These are phyloP conservation scores for Candida sphagnicola DNA, from an alignment of 805 yeast species.

Conservation along the genomic window DNA sequence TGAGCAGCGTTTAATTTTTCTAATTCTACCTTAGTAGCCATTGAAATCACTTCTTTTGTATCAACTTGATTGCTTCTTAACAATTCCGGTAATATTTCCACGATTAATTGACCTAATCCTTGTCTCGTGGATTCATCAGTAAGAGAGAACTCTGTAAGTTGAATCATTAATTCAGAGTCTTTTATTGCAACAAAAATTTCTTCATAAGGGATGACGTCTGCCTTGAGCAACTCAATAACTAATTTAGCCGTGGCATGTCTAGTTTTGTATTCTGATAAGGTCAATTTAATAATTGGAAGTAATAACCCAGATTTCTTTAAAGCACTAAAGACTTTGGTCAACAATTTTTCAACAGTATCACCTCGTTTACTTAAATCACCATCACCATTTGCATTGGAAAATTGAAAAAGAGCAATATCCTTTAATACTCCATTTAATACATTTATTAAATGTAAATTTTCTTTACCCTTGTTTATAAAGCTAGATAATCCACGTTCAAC, in stretches of 20 bases:
- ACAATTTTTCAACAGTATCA: constrained; percentile 15
- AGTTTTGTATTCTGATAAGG: constrained; percentile 26
- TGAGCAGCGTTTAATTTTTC: background rate
- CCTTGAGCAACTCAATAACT: constrained; percentile 20
- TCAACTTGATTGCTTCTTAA: constrained; percentile 10
- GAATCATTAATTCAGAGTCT: constrained; percentile 27
- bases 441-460: constrained; percentile 7
- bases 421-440: constrained; percentile 3
- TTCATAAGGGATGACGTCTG: constrained; percentile 28
- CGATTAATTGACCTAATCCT: constrained; percentile 20
- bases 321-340: constrained; percentile 18
- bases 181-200: constrained; percentile 27
- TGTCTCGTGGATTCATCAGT: constrained; percentile 25
- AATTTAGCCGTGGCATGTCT: constrained; percentile 21
- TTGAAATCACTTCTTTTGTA: constrained; percentile 6
- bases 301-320: constrained; percentile 28
- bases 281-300: constrained; percentile 20
- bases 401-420: constrained; percentile 3
- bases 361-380: constrained; percentile 8
- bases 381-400: background rate
- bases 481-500: constrained; percentile 1
- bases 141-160: constrained; percentile 20
- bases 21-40: background rate
- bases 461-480: background rate
- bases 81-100: constrained; percentile 20